Base-by-base conservation (phyloP, 352 stramenopile species). In the Globisporangium spiculum region DNA sequence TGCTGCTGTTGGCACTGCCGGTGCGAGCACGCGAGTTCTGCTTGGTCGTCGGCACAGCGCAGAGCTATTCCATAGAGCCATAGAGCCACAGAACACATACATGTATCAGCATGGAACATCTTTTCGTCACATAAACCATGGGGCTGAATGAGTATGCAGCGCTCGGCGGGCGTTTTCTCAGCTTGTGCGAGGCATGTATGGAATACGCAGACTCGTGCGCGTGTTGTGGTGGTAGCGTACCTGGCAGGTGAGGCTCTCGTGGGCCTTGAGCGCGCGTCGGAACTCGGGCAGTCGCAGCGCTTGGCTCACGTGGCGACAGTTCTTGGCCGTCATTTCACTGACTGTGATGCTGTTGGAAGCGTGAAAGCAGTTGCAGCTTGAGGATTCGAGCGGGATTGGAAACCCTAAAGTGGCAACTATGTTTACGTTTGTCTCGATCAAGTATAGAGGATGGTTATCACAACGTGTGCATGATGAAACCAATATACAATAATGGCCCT, bases 281-380 rank as follows among this genome's bases (percentile, higher is more conserved):
- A 88, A 81, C 3, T 90, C 81, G 6, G 65, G 24, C 22, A 84
- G 60, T 1, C 75, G 78, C 66, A 87, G 75, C 69, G 81, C 76
- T 65, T 87, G 81, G 36, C 73, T 68, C 63, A 84, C 79, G 63
- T 90, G 81, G 62, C 81, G 81, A 59, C 81, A 90, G 71, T 72
- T 80, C 71, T 84, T 88, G 64, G 75, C 65, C 27, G 66, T 22
- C 60, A 67, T 71, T 63, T 60, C 55, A 14, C 18, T 26, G 16
- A 26, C 27, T 44, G 36, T 60, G 54, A 41, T n/a, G 55, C 55
- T 24, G n/a, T 26, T 54, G 46, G 18, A 24, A 22, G 7, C 20
- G 30, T 30, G n/a, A 46, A 6, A 4, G 1, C 20, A 27, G 55
- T 46, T 60, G 55, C 54, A 16, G 27, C 12, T 60, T 34, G 30